Evolutionary conservation across 73 alveolate species (phyloP).

Genomic region (Diophrys appendiculata): DNA sequence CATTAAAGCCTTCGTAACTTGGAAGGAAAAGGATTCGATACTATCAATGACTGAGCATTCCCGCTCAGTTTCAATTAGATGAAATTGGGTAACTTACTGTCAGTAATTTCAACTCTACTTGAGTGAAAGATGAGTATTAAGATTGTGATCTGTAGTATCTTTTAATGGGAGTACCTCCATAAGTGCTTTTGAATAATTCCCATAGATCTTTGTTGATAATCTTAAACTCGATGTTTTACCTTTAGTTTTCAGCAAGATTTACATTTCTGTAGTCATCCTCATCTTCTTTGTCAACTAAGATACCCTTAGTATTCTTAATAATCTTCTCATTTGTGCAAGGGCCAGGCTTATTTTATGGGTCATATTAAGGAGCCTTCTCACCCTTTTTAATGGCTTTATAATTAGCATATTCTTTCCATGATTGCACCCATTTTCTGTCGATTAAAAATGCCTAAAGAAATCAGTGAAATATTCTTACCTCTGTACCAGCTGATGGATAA

Average conservation of each 20-base stretch:
- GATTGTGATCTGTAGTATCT: constrained; percentile 24
- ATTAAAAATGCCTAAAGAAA: constrained; percentile 32
- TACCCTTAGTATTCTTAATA: too few relatives aligned
- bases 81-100: constrained; percentile 12
- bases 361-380: too few relatives aligned
- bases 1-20: not conserved
- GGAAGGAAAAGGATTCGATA: not conserved
- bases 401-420: constrained; percentile 23
- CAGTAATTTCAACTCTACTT: constrained; percentile 32
- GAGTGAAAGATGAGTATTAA: constrained; percentile 5
- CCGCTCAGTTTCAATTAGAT: constrained; percentile 25
- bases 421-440: constrained; percentile 25
- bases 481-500: too few relatives aligned
- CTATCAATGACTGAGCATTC: not conserved
- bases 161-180: constrained; percentile 39
- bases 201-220: constrained; percentile 26
- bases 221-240: constrained; percentile 36
- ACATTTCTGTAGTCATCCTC: too few relatives aligned
- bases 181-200: constrained; percentile 30
- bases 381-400: constrained; percentile 15
- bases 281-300: too few relatives aligned
- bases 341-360: too few relatives aligned
- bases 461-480: too few relatives aligned
- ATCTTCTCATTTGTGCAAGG: too few relatives aligned
- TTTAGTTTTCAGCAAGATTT: too few relatives aligned